Evolutionary conservation across 768 basidiomycete species (phyloP).

Genomic region (Pleurotus djamor): DNA sequence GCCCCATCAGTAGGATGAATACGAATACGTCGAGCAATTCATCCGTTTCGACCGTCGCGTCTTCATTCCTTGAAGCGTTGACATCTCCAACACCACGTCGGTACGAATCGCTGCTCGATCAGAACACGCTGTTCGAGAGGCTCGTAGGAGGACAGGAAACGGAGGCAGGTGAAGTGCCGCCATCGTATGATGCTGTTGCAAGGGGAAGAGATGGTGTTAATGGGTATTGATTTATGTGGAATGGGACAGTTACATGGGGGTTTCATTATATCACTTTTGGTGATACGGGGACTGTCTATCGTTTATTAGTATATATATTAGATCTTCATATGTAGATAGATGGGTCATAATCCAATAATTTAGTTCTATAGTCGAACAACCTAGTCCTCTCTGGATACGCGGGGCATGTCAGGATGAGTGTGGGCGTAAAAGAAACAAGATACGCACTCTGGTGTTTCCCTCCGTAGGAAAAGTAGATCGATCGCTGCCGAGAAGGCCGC

Average conservation of each 20-base stretch:
- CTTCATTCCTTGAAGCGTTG: slow-evolving; percentile 19
- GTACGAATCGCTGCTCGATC: slow-evolving; percentile 34
- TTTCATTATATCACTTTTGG: too few relatives aligned
- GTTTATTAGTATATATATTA: slow-evolving; percentile 2
- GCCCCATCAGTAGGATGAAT: background rate
- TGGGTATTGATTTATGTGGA: background rate
- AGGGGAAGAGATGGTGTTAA: background rate
- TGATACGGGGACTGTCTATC: too few relatives aligned
- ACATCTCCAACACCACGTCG: slow-evolving; percentile 26
- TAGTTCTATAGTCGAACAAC: slow-evolving; percentile 24
- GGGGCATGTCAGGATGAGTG: too few relatives aligned
- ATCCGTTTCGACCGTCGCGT: slow-evolving; percentile 6
- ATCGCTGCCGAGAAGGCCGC: slow-evolving; percentile 92
- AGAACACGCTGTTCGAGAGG: slow-evolving; percentile 65
- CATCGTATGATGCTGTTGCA: slow-evolving; percentile 51
- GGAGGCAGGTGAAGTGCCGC: slow-evolving; percentile 82
- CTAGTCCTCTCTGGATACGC: slow-evolving; percentile 49
- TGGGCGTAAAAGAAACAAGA: background rate
- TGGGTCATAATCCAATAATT: slow-evolving; percentile 13
- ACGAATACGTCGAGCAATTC: slow-evolving; percentile 9
- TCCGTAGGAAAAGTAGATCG: slow-evolving; percentile 72
- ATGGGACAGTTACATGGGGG: too few relatives aligned
- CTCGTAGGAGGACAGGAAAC: slow-evolving; percentile 82
- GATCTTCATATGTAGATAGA: slow-evolving; percentile 6
- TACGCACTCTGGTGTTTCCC: slow-evolving; percentile 77